Evolutionary conservation across 257 asterid species (phyloP).

Genomic region (Verbena officinalis): DNA sequence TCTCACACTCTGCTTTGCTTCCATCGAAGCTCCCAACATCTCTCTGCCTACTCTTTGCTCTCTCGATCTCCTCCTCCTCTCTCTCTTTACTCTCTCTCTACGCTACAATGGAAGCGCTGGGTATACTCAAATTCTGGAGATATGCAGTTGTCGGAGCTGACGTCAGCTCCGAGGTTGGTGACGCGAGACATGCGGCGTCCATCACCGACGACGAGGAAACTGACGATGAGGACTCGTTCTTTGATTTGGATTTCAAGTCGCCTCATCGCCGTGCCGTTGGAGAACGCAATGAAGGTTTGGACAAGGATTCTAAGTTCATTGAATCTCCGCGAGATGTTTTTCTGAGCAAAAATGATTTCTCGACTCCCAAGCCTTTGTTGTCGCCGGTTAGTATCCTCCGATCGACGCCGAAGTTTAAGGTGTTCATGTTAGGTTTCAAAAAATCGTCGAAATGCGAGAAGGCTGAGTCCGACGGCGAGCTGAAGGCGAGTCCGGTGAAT

Average conservation of each 20-base stretch:
- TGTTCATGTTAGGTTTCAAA: conserved; percentile 44
- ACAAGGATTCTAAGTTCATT: conserved; percentile 34
- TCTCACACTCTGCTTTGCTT: not conserved
- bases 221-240: conserved; percentile 67
- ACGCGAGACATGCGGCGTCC: conserved; percentile 33
- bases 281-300: conserved; percentile 13
- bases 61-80: not conserved
- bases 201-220: conserved; percentile 38
- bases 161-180: conserved; percentile 35
- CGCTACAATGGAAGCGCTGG: conserved; percentile 66
- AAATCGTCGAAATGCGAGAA: conserved; percentile 39
- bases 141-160: conserved; percentile 37
- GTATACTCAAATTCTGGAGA: conserved; percentile 66
- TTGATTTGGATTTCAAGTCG: conserved; percentile 64
- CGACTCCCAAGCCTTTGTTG: conserved; percentile 43
- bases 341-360: conserved; percentile 31
- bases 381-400: conserved; percentile 58
- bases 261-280: conserved; percentile 27
- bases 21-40: not conserved
- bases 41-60: not conserved
- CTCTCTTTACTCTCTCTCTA: conserved; percentile 1
- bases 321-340: conserved; percentile 59
- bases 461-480: conserved; percentile 30
- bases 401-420: conserved; percentile 57
- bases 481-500: conserved; percentile 38